These are phyloP conservation scores for Ganoderma meredithae DNA, from an alignment of 1,284 basidiomycete genomes.

Conservation along the genomic window DNA sequence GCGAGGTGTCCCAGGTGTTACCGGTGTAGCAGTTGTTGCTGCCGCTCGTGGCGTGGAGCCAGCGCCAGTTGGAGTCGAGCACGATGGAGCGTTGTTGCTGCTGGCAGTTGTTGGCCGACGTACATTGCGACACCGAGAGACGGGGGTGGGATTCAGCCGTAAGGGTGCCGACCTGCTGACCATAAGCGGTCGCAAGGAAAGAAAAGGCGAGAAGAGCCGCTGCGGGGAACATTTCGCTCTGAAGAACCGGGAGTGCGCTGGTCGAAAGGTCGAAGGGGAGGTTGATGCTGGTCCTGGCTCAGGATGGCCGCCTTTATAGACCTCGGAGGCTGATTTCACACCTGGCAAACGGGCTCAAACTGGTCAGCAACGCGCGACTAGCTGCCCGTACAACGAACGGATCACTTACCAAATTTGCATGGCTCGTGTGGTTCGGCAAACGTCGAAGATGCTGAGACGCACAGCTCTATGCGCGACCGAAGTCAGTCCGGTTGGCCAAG, in stretches of 20 bases:
- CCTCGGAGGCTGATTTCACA: background rate
- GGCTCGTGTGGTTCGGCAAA: conserved; percentile 5
- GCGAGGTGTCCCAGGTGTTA: conserved; percentile 45
- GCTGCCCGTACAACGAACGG: conserved; percentile 11
- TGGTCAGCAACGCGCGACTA: conserved; percentile 5
- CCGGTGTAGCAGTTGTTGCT: conserved; percentile 55
- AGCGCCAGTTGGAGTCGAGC: conserved; percentile 50
- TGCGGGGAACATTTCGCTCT: conserved; percentile 38
- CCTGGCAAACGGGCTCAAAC: background rate
- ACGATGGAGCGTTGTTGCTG: conserved; percentile 38
- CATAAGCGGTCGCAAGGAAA: conserved; percentile 37
- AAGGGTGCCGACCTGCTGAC: conserved; percentile 45
- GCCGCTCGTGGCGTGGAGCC: conserved; percentile 43
- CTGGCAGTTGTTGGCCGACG: conserved; percentile 27
- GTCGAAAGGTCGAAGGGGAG: conserved; percentile 28
- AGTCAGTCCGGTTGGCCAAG: conserved; percentile 19
- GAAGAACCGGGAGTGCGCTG: conserved; percentile 20
- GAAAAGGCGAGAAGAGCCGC: conserved; percentile 39
- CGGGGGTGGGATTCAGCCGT: conserved; percentile 46
- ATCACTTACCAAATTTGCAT: conserved; percentile 12
- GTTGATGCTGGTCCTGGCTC: conserved; percentile 25
- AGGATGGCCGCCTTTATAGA: conserved; percentile 23
- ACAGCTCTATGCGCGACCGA: conserved; percentile 18
- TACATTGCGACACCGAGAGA: conserved; percentile 42
- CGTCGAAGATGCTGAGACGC: conserved; percentile 24